Conservation (phyloP, 1,284 basidiomycete genomes). For the Heliocybe sulcata region DNA sequence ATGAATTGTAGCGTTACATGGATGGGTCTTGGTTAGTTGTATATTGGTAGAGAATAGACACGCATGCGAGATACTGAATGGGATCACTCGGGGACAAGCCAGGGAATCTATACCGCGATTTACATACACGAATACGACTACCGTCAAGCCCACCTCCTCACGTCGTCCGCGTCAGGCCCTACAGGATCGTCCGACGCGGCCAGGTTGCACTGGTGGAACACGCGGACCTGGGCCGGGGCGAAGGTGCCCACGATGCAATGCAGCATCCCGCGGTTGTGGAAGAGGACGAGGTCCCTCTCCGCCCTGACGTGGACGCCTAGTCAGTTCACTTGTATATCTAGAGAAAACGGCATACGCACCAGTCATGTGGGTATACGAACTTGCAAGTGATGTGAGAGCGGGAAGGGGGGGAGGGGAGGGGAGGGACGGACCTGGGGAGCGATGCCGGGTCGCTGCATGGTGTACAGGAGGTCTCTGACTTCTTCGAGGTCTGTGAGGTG, state of each 20-base stretch:
- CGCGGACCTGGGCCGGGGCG: conserved; percentile 56
- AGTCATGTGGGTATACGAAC: conserved; percentile 60
- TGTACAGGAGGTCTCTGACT: conserved; percentile 68
- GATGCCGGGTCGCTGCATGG: conserved; percentile 78
- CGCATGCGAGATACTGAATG: too few species aligned
- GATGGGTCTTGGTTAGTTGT: too few species aligned
- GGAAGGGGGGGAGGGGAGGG: neutral
- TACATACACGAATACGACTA: too few species aligned
- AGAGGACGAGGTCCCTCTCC: conserved; percentile 57
- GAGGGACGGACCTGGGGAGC: conserved; percentile 44
- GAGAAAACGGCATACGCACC: conserved; percentile 26
- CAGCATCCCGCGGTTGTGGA: conserved; percentile 70
- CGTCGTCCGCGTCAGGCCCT: conserved; percentile 43
- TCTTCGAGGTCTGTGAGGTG: conserved; percentile 61
- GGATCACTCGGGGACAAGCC: too few species aligned
- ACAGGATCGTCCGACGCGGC: conserved; percentile 50
- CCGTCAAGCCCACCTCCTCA: conserved; percentile 27
- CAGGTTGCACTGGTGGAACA: conserved; percentile 63
- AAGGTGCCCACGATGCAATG: conserved; percentile 78
- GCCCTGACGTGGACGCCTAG: conserved; percentile 31
- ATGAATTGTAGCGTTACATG: too few species aligned
- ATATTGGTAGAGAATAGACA: too few species aligned
- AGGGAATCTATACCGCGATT: too few species aligned
- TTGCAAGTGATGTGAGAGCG: conserved; percentile 13
- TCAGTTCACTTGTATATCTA: too few species aligned